Evolutionary conservation across 805 yeast genomes (phyloP), one percentile per base, ranked within the genome.

Genomic region (Cyberlindnera saturnus): DNA sequence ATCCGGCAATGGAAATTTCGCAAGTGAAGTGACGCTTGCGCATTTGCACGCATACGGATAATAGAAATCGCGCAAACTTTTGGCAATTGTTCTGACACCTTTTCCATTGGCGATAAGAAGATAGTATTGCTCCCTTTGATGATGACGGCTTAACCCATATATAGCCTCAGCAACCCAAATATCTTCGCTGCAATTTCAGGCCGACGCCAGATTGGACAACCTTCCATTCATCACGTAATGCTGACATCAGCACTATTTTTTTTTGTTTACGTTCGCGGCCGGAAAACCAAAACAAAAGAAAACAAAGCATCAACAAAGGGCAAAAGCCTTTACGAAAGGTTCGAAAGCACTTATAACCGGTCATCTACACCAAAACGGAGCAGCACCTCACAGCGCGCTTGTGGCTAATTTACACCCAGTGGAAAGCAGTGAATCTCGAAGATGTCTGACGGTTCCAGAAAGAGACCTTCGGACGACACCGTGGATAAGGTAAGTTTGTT

Each of bases 401-500:
- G 16, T n/a, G 16, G 16, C 33, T 31, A 14, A 6, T 15, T 14
- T 15, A 31, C 33, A 31, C 33, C 33, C 33, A 31, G 16, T 31
- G 16, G 16, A 31, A 15, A 31, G 9, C 17, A 14, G 15, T 15
- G 16, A 14, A 31, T 31, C 17, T 15, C 33, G 16, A 31, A n/a
- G 15, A 39, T 39, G 42, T 39, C 42, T 32, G 48, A 42, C 19
- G 39, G 32, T 37, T 44, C 43, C 34, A 48, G 50, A 42, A 52
- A 52, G 41, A 43, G 56, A 43, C 16, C 50, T 8, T 43, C 42
- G 28, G 51, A 49, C 14, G 48, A 36, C 37, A 37, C 42, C 3
- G 41, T 37, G 23, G 49, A 41, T 17, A 49, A 50, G 33, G 50
- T 49, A 20, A 43, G 52, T 46, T 17, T 37, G 15, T 23, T 23